Conservation (phyloP, 2,329 filamentous ascomycete species). For the Tothia fuscella region DNA sequence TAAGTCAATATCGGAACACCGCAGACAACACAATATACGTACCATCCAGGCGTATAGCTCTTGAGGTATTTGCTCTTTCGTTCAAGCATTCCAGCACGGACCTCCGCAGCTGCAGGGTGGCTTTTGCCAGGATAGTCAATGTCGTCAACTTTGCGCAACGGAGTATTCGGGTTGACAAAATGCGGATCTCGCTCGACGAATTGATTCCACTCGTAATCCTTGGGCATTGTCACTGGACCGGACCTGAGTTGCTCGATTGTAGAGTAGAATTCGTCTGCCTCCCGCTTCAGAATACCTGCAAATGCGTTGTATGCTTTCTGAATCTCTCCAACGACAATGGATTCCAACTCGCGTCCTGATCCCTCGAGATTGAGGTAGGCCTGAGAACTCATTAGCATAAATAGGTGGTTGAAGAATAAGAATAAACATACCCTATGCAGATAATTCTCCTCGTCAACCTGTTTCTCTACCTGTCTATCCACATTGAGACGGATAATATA, state of each 20-base stretch:
- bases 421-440: conserved; percentile 62
- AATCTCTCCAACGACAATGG: conserved; percentile 92
- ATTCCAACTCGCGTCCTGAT: conserved; percentile 87
- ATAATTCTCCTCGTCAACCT: conserved; percentile 96
- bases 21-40: conserved; percentile 28
- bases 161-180: conserved; percentile 74
- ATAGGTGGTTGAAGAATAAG: conserved; percentile 16
- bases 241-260: conserved; percentile 69
- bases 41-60: conserved; percentile 94
- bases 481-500: conserved; percentile 77
- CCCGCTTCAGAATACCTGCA: conserved; percentile 79
- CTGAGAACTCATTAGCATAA: conserved; percentile 36
- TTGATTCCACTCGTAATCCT: conserved; percentile 79
- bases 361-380: conserved; percentile 90
- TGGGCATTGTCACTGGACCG: conserved; percentile 84
- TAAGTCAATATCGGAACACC: conserved; percentile 10
- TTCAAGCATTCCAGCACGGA: conserved; percentile 82
- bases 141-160: conserved; percentile 64
- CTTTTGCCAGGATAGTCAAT: conserved; percentile 88
- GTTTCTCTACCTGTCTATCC: conserved; percentile 80
- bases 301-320: conserved; percentile 97
- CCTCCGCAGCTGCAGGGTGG: conserved; percentile 70
- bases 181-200: conserved; percentile 74
- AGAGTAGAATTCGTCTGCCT: conserved; percentile 69
- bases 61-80: conserved; percentile 98